phyloP scores from a whole-genome alignment of 805 yeast species.

The Lipomyces orientalis region DNA sequence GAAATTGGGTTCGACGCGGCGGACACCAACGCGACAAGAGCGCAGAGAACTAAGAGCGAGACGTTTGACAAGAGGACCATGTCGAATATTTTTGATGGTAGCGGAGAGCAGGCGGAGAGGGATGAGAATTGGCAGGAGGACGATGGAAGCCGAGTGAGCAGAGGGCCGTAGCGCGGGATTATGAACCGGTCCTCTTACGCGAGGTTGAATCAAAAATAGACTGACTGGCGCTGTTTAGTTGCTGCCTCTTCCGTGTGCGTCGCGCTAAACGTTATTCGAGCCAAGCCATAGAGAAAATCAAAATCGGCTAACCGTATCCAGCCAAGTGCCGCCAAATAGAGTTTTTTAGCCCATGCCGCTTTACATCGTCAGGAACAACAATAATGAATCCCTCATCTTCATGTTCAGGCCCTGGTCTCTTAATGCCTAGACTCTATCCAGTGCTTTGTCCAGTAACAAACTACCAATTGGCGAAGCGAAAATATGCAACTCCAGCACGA shows the following conservation, averaged over 20 bases:
- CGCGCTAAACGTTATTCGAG: background rate
- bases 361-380: too few species aligned
- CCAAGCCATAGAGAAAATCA: background rate
- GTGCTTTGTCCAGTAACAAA: too few species aligned
- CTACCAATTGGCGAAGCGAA: too few species aligned
- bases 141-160: conserved; percentile 3
- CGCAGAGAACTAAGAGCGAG: conserved; percentile 17
- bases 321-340: background rate
- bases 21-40: conserved; percentile 21
- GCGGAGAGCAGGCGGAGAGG: background rate
- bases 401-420: too few species aligned
- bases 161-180: background rate
- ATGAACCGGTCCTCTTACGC: background rate
- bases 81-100: background rate
- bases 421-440: too few species aligned
- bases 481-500: too few species aligned
- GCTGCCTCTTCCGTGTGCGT: background rate
- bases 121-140: background rate
- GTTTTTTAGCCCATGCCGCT: background rate
- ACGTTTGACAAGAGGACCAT: conserved; percentile 10
- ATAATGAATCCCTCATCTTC: too few species aligned
- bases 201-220: background rate
- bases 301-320: background rate
- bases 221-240: background rate
- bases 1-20: conserved; percentile 30